phyloP scores from a whole-genome alignment of 805 yeast species.

The Saccharomycopsis sp. region DNA sequence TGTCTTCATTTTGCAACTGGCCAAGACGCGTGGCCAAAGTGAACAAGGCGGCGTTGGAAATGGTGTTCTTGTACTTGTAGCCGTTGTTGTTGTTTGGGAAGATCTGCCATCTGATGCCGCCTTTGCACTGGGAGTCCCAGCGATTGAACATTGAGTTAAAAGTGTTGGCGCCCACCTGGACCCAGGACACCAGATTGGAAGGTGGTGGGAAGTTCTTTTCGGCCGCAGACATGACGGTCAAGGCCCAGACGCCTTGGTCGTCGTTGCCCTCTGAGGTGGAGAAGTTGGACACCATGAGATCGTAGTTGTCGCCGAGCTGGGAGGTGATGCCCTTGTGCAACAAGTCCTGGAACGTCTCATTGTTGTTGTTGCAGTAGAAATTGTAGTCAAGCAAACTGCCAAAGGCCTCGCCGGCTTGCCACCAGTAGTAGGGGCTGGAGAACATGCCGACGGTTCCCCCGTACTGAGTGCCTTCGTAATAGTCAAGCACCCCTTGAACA shows the following conservation, averaged over 20 bases:
- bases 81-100: slow-evolving; percentile 58
- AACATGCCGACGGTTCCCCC: slow-evolving; percentile 44
- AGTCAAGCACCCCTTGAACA: slow-evolving; percentile 35
- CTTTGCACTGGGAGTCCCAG: slow-evolving; percentile 59
- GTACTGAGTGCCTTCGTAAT: slow-evolving; percentile 33
- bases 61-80: slow-evolving; percentile 53
- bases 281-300: slow-evolving; percentile 39
- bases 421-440: slow-evolving; percentile 40
- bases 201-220: slow-evolving; percentile 37
- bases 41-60: slow-evolving; percentile 57
- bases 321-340: slow-evolving; percentile 34
- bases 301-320: slow-evolving; percentile 34
- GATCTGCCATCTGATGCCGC: slow-evolving; percentile 68
- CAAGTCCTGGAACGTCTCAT: slow-evolving; percentile 25
- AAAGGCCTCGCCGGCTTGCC: slow-evolving; percentile 45
- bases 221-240: slow-evolving; percentile 39
- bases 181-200: slow-evolving; percentile 25
- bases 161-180: slow-evolving; percentile 27
- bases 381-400: slow-evolving; percentile 37
- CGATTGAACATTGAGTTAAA: slow-evolving; percentile 31
- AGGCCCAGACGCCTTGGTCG: slow-evolving; percentile 47
- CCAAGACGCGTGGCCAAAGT: slow-evolving; percentile 57
- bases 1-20: slow-evolving; percentile 47
- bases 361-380: slow-evolving; percentile 27
- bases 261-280: slow-evolving; percentile 41